A percentile compares a stretch with the other conserved stretches of the same genome.
Conservation (phyloP, 2,329 filamentous ascomycete genomes). For the Lojkania enalia region DNA sequence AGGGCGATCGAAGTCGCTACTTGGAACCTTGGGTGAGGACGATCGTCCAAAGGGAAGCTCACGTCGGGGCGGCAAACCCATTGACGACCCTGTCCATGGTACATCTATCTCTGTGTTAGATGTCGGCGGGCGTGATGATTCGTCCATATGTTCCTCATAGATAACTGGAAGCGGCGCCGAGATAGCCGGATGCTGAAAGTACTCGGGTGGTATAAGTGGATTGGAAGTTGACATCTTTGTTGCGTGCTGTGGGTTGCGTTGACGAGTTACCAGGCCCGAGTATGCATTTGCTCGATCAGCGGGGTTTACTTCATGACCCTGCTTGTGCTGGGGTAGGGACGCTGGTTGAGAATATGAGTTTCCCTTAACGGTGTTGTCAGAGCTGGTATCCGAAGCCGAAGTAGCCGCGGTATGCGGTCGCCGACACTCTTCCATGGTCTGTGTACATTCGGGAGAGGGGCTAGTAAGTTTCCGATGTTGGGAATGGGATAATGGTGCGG, state of each 20-base stretch:
- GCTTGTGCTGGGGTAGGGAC: too few relatives aligned
- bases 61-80: constrained; percentile 41
- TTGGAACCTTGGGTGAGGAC: constrained; percentile 30
- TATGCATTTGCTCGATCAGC: constrained; percentile 25
- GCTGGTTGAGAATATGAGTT: too few relatives aligned
- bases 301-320: constrained; percentile 14
- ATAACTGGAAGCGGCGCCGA: constrained; percentile 13
- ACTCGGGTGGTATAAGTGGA: constrained; percentile 30
- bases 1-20: constrained; percentile 24
- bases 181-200: constrained; percentile 32
- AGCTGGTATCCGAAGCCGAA: too few relatives aligned
- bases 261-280: constrained; percentile 3
- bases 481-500: neutral
- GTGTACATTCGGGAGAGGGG: neutral
- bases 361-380: too few relatives aligned
- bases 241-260: neutral
- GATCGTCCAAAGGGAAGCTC: constrained; percentile 47
- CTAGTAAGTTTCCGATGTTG: neutral
- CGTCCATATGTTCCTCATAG: neutral
- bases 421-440: neutral
- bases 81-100: neutral
- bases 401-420: neutral
- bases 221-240: constrained; percentile 3
- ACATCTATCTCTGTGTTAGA: neutral
- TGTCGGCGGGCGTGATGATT: neutral